A percentile compares a stretch with the other conserved stretches of the same genome.
Evolutionary conservation across 106 monocot species (phyloP).

Genomic region (Platanthera zijinensis): DNA sequence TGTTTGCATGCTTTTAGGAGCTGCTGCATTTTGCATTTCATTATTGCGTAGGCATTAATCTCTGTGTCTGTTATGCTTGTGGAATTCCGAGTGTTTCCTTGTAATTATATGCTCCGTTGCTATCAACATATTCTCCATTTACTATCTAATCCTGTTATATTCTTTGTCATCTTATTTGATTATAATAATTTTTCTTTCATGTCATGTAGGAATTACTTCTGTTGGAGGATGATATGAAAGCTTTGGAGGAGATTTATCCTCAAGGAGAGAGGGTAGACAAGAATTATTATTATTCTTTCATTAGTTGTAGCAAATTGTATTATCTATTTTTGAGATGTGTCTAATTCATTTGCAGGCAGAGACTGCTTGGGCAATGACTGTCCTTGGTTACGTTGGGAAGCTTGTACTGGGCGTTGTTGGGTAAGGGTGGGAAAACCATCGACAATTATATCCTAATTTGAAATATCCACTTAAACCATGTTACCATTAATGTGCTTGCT

Average conservation of each 20-base stretch:
- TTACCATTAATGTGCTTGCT: neutral
- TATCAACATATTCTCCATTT: neutral
- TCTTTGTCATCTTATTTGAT: neutral
- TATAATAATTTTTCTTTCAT: neutral
- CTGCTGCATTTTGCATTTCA: neutral
- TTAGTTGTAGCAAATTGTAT: neutral
- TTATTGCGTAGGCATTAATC: neutral
- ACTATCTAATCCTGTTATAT: neutral
- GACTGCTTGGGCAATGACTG: conserved; percentile 88
- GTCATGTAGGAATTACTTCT: conserved; percentile 69
- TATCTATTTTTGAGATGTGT: conserved; percentile 9
- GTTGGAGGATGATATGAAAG: conserved; percentile 91
- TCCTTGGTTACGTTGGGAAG: conserved; percentile 84
- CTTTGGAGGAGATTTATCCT: conserved; percentile 98
- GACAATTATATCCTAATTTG: neutral
- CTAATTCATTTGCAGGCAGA: conserved; percentile 58
- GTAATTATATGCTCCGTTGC: neutral
- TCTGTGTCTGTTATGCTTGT: neutral
- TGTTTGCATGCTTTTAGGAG: neutral
- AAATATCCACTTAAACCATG: neutral
- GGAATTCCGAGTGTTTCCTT: neutral
- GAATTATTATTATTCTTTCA: neutral
- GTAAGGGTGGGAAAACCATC: conserved; percentile 29
- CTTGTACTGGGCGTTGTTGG: conserved; percentile 75
- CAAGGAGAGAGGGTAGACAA: conserved; percentile 81